These are phyloP conservation scores for Calamus simplicifolius DNA, from an alignment of 176 grass and related monocot species.

Conservation along the genomic window DNA sequence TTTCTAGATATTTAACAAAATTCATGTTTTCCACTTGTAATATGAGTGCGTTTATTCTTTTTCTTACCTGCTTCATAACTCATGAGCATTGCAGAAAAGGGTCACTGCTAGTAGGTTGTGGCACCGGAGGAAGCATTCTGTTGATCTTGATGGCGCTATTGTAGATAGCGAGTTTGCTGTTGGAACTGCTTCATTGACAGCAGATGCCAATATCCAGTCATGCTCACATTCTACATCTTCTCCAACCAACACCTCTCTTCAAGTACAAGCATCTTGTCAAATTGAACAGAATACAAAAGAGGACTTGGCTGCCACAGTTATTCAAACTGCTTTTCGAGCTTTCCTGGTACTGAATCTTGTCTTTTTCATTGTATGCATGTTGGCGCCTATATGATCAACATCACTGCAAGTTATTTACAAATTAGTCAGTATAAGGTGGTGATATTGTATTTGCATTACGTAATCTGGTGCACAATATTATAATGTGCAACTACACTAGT, in stretches of 20 bases:
- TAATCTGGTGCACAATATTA: too few species aligned
- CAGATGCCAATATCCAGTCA: conserved; percentile 17
- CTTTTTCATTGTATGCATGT: neutral
- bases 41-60: too few species aligned
- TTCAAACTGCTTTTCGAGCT: conserved; percentile 61
- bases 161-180: conserved; percentile 25
- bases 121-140: conserved; percentile 26
- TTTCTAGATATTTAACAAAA: too few species aligned
- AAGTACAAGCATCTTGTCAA: conserved; percentile 20
- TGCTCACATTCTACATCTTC: conserved; percentile 24
- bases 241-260: conserved; percentile 16
- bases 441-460: too few species aligned
- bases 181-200: conserved; percentile 28
- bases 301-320: conserved; percentile 62
- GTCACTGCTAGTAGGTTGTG: neutral
- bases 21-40: too few species aligned
- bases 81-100: neutral
- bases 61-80: too few species aligned
- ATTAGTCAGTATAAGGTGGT: too few species aligned
- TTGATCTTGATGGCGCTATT: conserved; percentile 14
- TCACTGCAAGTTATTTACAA: too few species aligned
- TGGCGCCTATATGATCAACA: too few species aligned
- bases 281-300: conserved; percentile 34
- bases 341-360: conserved; percentile 34
- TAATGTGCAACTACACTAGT: too few species aligned